Conservation (phyloP, 2,329 filamentous ascomycete species). For the Ophiosphaerella herpotricha region DNA sequence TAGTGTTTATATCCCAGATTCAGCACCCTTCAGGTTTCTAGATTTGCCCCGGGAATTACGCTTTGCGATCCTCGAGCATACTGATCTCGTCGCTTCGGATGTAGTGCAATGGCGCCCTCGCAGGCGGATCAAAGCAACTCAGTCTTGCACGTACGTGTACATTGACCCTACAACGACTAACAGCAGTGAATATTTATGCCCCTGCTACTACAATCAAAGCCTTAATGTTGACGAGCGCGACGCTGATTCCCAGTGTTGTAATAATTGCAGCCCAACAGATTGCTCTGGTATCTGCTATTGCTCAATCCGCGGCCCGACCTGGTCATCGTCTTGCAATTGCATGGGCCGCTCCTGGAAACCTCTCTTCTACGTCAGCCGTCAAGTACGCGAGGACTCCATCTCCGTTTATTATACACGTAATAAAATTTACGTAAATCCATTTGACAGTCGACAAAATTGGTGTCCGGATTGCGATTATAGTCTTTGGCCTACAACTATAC, state of each 20-base stretch:
- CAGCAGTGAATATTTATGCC: background rate
- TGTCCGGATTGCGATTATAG: background rate
- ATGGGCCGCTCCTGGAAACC: background rate
- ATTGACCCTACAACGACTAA: background rate
- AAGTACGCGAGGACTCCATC: slow-evolving; percentile 8
- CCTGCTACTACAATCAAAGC: background rate
- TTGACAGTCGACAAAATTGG: background rate
- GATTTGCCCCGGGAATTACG: slow-evolving; percentile 11
- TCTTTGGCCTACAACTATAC: too few relatives aligned
- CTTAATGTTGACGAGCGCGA: background rate
- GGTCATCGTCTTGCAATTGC: background rate
- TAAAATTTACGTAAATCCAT: slow-evolving; percentile 7
- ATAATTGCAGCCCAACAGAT: background rate
- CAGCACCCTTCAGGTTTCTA: slow-evolving; percentile 6
- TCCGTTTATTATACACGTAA: slow-evolving; percentile 7
- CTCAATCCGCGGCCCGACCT: background rate
- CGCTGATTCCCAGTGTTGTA: background rate
- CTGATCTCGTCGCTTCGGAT: slow-evolving; percentile 3
- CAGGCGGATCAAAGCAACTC: background rate
- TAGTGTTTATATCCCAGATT: background rate
- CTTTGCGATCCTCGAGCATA: slow-evolving; percentile 6
- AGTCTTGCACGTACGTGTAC: background rate
- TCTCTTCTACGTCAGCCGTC: slow-evolving; percentile 10
- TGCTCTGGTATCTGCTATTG: slow-evolving; percentile 1
- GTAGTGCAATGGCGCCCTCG: slow-evolving; percentile 10